Evolutionary conservation across 176 grass and related monocot genomes (phyloP), one percentile per base, ranked within the genome.

Genomic region (Phragmites australis): DNA sequence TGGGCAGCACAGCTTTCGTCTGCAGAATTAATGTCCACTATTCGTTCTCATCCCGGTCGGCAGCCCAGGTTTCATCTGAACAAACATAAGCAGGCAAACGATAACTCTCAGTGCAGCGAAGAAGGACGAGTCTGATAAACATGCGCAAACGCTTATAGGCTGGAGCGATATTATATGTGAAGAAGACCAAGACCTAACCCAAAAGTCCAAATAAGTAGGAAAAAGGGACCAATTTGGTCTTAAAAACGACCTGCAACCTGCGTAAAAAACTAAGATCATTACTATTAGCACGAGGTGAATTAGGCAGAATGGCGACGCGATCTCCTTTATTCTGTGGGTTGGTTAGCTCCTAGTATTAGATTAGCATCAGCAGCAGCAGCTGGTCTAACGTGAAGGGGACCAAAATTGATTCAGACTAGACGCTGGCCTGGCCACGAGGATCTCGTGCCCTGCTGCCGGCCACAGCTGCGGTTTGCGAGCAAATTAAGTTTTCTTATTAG

Each of bases 371-470:
- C 8, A n/a, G 3, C 6, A 26, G 27, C 8, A 16, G 21, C 46
- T 56, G 77, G 44, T 23, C 29, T 4, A 30, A 32, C 19, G 26
- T 14, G 40, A 23, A 46, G 44, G 34, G 25, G 64, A 37, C 23
- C 3, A n/a, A 69, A 21, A 6, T 3, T 3, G 26, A 44, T 5
- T 9, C 0, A 7, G n/a, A 3, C 4, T 21, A 8, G 44, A 76
- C 47, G 68, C n/a, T 40, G 10, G 6, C 6, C n/a, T 40, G 15
- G 6, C 6, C 68, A 86, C 68, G 87, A 89, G 78, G 65, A 81
- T 29, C 48, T 82, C 88, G 83, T 82, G 83, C 26, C 13, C 56
- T 59, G 22, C 55, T 58, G 72, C 72, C 83, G 83, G 58, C 88
- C 88, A 78, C 72, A 49, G n/a, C 19, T 9, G 65, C 23, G 17